Conservation (phyloP, 257 asterid genomes). For the Orobanche coerulescens region DNA sequence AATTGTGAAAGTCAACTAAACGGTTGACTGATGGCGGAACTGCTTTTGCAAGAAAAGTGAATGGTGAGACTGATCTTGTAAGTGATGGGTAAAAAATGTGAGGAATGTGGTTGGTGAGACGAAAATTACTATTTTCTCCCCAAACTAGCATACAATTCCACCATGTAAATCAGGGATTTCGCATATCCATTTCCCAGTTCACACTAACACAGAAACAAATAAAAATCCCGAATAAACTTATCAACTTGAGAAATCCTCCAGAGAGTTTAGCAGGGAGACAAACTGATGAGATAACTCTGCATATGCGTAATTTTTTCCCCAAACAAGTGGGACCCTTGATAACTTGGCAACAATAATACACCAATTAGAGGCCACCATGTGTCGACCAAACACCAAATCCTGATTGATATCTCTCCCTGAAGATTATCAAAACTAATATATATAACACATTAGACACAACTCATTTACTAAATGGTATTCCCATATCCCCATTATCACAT, state of each 20-base stretch:
- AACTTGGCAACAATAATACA: slow-evolving; percentile 26
- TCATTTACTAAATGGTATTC: neutral
- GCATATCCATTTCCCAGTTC: slow-evolving; percentile 24
- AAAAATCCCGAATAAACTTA: slow-evolving; percentile 12
- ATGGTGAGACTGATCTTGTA: no score
- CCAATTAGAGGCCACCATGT: slow-evolving; percentile 32
- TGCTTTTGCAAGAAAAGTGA: no score
- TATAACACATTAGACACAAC: neutral
- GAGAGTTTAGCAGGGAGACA: slow-evolving; percentile 36
- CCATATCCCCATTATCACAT: slow-evolving; percentile 6
- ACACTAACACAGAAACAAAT: slow-evolving; percentile 25
- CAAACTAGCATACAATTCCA: slow-evolving; percentile 18
- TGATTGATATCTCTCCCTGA: neutral
- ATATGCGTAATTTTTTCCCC: slow-evolving; percentile 28
- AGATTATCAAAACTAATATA: slow-evolving; percentile 3
- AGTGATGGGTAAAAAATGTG: no score
- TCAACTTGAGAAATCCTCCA: slow-evolving; percentile 19
- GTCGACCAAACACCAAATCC: slow-evolving; percentile 30
- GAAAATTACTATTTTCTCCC: no score
- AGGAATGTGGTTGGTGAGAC: no score
- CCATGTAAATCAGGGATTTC: slow-evolving; percentile 30
- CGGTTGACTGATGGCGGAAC: no score
- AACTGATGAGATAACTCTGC: slow-evolving; percentile 36
- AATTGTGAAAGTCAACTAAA: no score
- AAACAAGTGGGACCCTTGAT: slow-evolving; percentile 40